Evolutionary conservation across 768 basidiomycete species (phyloP), one percentile per base, ranked within the genome.

Genomic region (Hemileccinum rubropunctum): DNA sequence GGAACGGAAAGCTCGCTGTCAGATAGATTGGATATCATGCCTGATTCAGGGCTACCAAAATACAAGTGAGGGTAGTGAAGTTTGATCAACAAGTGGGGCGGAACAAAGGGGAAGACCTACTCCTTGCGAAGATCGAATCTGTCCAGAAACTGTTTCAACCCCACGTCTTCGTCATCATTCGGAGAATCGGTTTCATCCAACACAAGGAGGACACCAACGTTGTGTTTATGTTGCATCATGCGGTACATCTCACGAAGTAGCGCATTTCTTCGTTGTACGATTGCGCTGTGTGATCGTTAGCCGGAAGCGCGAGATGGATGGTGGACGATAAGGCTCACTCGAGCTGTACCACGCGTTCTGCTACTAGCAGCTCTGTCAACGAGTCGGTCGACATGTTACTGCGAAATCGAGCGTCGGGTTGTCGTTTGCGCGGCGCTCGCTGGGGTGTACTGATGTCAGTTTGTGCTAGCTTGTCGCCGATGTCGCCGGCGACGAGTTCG

Each of bases 211-310:
- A 70, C 52, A 20, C 77, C 77, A 38, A 76, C 59, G 55, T 71
- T 71, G 45, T 78, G 71, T 59, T 79, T 78, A 48, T 73, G 74
- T 49, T 74, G 76, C 42, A 88, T 76, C 73, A 91, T 78, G 45
- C 71, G 68, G 69, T 79, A 86, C 81, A 91, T 82, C 65, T 89
- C 79, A 37, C 76, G 75, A 63, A 91, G 76, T 42, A 89, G 76
- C 46, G 73, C 82, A 82, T 86, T 84, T 65, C 88, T 75, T 57
- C 81, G 82, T 41, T 76, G 68, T 38, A 81, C 68, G 54, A 91
- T 83, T 56, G 73, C 75, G 63, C 88, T 91, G 54, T 17, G 52
- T 45, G 33, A 20, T 21, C 9, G 32, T 55, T 3, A 36, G 42
- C 17, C 8, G 21, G 20, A 17, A 12, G 10, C 38, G 9, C 12